These are phyloP conservation scores for Neophaeococcomyces mojaviensis DNA, from an alignment of 2,329 filamentous ascomycete genomes.

Conservation along the genomic window DNA sequence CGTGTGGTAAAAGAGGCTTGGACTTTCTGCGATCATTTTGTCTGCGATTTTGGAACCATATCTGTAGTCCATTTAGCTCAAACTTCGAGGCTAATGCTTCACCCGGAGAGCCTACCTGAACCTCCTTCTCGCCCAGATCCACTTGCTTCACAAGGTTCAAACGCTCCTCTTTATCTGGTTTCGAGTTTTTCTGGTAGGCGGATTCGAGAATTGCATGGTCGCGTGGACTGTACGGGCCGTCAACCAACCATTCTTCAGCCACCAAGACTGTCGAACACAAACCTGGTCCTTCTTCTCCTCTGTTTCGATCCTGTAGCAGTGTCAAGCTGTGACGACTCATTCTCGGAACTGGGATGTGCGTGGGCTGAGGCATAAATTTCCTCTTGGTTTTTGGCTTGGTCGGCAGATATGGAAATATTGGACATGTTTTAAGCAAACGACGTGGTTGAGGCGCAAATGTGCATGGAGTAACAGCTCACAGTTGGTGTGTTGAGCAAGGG, in stretches of 20 bases:
- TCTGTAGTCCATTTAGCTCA: constrained; percentile 48
- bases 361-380: no score
- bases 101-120: constrained; percentile 64
- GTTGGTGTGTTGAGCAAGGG: no score
- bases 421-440: no score
- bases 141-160: constrained; percentile 77
- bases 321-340: constrained; percentile 2
- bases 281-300: constrained; percentile 22
- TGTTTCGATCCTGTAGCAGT: neutral
- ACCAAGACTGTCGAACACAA: neutral
- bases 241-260: neutral
- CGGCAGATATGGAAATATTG: no score
- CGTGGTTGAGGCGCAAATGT: no score
- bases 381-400: no score
- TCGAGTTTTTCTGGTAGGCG: constrained; percentile 76
- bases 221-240: constrained; percentile 54
- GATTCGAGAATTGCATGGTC: constrained; percentile 84
- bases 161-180: constrained; percentile 84
- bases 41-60: constrained; percentile 94
- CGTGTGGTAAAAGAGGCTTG: constrained; percentile 70
- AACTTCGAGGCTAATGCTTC: constrained; percentile 6
- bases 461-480: no score
- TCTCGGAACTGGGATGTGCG: neutral
- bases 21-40: constrained; percentile 90
- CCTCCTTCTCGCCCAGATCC: constrained; percentile 87